A percentile compares a stretch with the other conserved stretches of the same genome.
Evolutionary conservation across 1,284 basidiomycete genomes (phyloP).

Genomic region (Puccinia brachypodii): DNA sequence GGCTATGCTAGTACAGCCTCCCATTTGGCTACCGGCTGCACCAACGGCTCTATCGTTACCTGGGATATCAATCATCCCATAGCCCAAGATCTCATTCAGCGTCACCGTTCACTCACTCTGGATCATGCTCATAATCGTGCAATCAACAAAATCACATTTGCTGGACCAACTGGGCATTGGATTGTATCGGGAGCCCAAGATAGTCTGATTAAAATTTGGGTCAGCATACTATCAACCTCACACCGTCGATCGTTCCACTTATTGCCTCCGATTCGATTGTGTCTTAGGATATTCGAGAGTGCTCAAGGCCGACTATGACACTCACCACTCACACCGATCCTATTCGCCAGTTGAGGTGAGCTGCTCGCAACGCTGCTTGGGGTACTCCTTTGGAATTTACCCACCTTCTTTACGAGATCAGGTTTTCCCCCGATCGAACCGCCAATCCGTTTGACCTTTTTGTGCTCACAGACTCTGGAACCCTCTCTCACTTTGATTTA

Average conservation of each 20-base stretch:
- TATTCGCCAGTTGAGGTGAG: conserved; percentile 35
- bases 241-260: neutral
- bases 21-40: conserved; percentile 21
- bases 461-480: conserved; percentile 38
- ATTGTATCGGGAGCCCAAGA: conserved; percentile 38
- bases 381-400: neutral
- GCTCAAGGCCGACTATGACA: conserved; percentile 18
- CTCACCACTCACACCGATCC: conserved; percentile 38
- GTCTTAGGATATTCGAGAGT: conserved; percentile 23
- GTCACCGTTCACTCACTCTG: conserved; percentile 13
- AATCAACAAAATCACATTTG: conserved; percentile 43
- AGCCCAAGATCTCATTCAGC: neutral
- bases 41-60: conserved; percentile 27
- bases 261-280: neutral
- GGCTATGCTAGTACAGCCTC: conserved; percentile 25
- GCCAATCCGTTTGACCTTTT: conserved; percentile 33
- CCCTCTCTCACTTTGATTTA: conserved; percentile 37
- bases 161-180: conserved; percentile 43
- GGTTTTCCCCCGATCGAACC: conserved; percentile 35
- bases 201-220: conserved; percentile 39
- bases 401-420: neutral
- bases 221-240: neutral
- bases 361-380: neutral
- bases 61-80: conserved; percentile 41
- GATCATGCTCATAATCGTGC: conserved; percentile 43